Conservation (phyloP, 2,329 filamentous ascomycete species). For the Lizonia empirigonia region DNA sequence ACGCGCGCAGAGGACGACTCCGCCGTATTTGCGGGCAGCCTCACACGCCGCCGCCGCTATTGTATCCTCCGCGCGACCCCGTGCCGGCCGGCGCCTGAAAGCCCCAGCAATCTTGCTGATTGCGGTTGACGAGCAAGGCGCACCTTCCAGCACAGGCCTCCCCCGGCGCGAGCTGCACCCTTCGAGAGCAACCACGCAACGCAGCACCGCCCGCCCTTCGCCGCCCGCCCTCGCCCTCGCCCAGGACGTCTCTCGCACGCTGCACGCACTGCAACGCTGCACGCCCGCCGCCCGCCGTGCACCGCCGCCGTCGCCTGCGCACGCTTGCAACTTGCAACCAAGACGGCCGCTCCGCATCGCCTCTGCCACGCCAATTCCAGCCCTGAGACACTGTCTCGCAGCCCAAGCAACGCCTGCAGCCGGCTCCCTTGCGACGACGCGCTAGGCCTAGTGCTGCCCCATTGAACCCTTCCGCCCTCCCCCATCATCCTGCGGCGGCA, state of each 20-base stretch:
- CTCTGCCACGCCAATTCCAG: constrained; percentile 29
- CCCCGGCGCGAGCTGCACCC: constrained; percentile 17
- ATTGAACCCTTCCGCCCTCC: constrained; percentile 21
- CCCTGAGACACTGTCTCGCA: constrained; percentile 28
- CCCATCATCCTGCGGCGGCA: constrained; percentile 35
- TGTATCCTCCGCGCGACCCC: background rate
- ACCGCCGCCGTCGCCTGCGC: constrained; percentile 10
- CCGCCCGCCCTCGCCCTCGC: constrained; percentile 23
- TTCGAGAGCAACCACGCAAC: background rate
- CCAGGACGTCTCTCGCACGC: background rate
- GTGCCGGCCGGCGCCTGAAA: background rate
- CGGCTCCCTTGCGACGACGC: constrained; percentile 38
- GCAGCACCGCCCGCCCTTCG: background rate
- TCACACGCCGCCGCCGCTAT: background rate
- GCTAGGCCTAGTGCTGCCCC: constrained; percentile 36
- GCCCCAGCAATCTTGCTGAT: background rate
- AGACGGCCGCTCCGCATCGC: constrained; percentile 23
- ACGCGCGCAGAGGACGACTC: constrained; percentile 4
- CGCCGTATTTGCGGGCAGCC: background rate
- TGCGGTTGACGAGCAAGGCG: constrained; percentile 16
- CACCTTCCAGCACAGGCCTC: constrained; percentile 11
- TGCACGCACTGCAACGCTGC: too few species aligned
- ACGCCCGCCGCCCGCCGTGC: constrained; percentile 1
- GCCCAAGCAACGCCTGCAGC: constrained; percentile 18
- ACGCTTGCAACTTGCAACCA: too few species aligned